phyloP scores from a whole-genome alignment of 208 protist genomes.

The Trypanosoma caninum region DNA sequence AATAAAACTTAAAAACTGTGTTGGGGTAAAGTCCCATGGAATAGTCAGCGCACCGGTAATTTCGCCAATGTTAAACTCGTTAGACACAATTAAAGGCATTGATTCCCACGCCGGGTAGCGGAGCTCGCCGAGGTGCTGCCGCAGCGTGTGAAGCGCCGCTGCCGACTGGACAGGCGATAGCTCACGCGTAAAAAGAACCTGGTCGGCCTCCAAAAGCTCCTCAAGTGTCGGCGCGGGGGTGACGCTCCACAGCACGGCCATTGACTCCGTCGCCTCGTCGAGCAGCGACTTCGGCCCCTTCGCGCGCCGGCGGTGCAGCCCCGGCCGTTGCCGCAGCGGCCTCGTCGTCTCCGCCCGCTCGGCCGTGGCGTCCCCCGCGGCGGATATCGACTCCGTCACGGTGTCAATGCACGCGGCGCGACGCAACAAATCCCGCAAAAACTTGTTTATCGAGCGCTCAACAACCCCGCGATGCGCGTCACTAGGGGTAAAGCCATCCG shows the following conservation, averaged over 20 bases:
- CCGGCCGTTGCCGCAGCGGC: slow-evolving; percentile 49
- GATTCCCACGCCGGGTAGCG: slow-evolving; percentile 87
- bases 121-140: slow-evolving; percentile 70
- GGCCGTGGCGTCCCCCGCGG: slow-evolving; percentile 77
- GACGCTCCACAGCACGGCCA: slow-evolving; percentile 69
- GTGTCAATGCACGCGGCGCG: slow-evolving; percentile 82
- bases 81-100: slow-evolving; percentile 83
- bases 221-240: slow-evolving; percentile 74
- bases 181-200: slow-evolving; percentile 71
- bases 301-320: slow-evolving; percentile 8
- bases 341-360: slow-evolving; percentile 72
- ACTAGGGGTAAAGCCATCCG: slow-evolving; percentile 65
- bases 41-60: slow-evolving; percentile 76
- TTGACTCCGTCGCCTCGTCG: slow-evolving; percentile 83
- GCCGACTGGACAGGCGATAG: slow-evolving; percentile 85
- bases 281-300: slow-evolving; percentile 60
- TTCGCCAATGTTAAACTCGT: slow-evolving; percentile 73
- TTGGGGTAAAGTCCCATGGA: slow-evolving; percentile 85
- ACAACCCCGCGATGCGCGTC: slow-evolving; percentile 75
- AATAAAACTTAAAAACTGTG: slow-evolving; percentile 83
- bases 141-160: slow-evolving; percentile 84
- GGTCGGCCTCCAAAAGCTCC: slow-evolving; percentile 90
- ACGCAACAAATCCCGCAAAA: slow-evolving; percentile 84
- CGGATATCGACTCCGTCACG: slow-evolving; percentile 70
- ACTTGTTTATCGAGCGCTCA: slow-evolving; percentile 87